Evolutionary conservation across 352 stramenopile species (phyloP).

Genomic region (Phytophthora fragariae): DNA sequence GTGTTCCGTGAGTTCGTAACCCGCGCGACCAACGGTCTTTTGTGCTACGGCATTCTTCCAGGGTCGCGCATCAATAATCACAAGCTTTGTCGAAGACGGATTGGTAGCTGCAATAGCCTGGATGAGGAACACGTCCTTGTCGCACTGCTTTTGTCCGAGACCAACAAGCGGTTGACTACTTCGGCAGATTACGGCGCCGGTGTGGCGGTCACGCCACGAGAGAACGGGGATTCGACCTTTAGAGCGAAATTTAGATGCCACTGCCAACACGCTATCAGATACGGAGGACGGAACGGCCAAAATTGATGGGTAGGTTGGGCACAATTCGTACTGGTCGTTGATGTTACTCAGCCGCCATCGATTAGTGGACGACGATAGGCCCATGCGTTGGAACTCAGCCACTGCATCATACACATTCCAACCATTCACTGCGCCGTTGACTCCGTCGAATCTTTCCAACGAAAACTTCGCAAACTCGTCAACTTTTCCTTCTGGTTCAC

Average conservation of each 20-base stretch:
- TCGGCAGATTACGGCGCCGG: constrained; percentile 78
- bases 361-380: constrained; percentile 54
- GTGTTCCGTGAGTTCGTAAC: constrained; percentile 90
- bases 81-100: constrained; percentile 78
- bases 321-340: constrained; percentile 78
- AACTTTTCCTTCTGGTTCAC: constrained; percentile 53
- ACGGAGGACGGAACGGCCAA: constrained; percentile 72
- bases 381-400: constrained; percentile 76
- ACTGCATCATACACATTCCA: constrained; percentile 79
- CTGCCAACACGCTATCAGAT: constrained; percentile 65
- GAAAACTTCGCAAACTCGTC: constrained; percentile 76
- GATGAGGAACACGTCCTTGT: constrained; percentile 87
- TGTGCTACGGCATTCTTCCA: constrained; percentile 93
- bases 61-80: constrained; percentile 91
- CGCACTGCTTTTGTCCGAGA: constrained; percentile 80
- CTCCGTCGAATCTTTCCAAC: constrained; percentile 55
- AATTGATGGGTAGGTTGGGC: constrained; percentile 81
- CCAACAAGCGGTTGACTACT: constrained; percentile 89
- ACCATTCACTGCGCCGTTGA: constrained; percentile 51
- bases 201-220: constrained; percentile 80
- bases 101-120: constrained; percentile 82
- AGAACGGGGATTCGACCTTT: constrained; percentile 86
- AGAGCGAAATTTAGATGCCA: constrained; percentile 86
- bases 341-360: constrained; percentile 75
- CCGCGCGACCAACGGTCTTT: constrained; percentile 87